Conservation (phyloP, 345 rosid genomes). For the Eucalyptus melliodora region DNA sequence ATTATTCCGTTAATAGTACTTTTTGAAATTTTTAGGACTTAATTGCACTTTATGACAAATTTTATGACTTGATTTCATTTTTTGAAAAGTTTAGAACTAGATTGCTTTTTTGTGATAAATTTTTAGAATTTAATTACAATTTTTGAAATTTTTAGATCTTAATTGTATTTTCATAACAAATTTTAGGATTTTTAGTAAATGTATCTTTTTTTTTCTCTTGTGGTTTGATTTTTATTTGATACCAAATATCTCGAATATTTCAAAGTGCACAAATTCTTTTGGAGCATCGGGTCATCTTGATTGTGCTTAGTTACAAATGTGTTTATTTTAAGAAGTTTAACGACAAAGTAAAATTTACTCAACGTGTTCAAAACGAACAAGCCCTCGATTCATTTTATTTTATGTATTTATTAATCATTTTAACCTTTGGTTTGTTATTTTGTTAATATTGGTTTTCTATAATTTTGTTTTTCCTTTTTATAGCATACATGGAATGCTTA, state of each 20-base stretch:
- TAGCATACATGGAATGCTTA: neutral
- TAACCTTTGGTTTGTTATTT: neutral
- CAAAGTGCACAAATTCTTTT: neutral
- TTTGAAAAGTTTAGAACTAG: rapidly evolving
- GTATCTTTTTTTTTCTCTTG: rapidly evolving
- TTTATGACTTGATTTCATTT: rapidly evolving
- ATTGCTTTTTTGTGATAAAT: rapidly evolving
- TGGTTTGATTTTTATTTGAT: neutral
- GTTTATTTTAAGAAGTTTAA: neutral
- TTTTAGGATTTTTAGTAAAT: rapidly evolving
- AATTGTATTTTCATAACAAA: no score
- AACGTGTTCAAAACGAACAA: neutral
- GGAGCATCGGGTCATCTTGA: neutral
- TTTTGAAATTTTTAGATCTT: rapidly evolving
- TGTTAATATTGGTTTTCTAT: neutral
- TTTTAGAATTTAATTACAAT: no score
- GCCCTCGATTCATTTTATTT: neutral
- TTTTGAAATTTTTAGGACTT: rapidly evolving
- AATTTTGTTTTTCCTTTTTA: neutral
- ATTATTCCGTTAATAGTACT: rapidly evolving
- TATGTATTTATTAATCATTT: neutral
- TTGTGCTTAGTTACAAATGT: neutral
- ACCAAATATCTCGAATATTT: neutral
- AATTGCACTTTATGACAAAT: no score
- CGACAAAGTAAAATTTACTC: neutral